These are phyloP conservation scores for Euphorbia tirucalli DNA, from an alignment of 345 rosid species.

Conservation along the genomic window DNA sequence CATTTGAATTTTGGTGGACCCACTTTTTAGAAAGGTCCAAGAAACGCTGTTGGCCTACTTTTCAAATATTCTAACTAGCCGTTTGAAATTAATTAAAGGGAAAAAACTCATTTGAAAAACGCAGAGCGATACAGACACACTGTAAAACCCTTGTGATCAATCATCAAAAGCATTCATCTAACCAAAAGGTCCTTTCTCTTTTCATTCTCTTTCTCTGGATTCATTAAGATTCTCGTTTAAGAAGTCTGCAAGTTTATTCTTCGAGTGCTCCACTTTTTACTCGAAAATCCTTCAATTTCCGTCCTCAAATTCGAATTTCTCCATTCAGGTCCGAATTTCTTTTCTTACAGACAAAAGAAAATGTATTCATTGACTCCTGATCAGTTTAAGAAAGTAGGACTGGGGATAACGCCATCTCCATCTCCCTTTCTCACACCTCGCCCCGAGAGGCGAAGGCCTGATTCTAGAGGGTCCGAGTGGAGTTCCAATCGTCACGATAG, in stretches of 20 bases:
- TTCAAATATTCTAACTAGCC: background rate
- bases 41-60: background rate
- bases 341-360: background rate
- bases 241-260: background rate
- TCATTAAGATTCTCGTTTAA: too few relatives aligned
- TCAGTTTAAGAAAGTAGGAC: slow-evolving; percentile 50
- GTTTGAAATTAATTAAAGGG: background rate
- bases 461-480: slow-evolving; percentile 50
- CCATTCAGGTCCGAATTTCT: slow-evolving; percentile 9
- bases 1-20: background rate
- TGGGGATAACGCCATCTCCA: slow-evolving; percentile 75
- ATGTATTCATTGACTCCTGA: slow-evolving; percentile 76
- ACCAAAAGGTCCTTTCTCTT: slow-evolving; percentile 1
- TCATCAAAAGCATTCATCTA: background rate
- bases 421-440: slow-evolving; percentile 84
- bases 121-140: too few relatives aligned
- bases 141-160: background rate
- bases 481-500: slow-evolving; percentile 56
- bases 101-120: background rate
- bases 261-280: too few relatives aligned
- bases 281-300: background rate
- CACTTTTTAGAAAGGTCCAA: background rate
- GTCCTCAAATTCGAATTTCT: background rate
- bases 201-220: too few relatives aligned
- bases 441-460: slow-evolving; percentile 70